Base-by-base conservation (phyloP, 2,329 filamentous ascomycete genomes). In the Aspergillus ochraceoroseus region DNA sequence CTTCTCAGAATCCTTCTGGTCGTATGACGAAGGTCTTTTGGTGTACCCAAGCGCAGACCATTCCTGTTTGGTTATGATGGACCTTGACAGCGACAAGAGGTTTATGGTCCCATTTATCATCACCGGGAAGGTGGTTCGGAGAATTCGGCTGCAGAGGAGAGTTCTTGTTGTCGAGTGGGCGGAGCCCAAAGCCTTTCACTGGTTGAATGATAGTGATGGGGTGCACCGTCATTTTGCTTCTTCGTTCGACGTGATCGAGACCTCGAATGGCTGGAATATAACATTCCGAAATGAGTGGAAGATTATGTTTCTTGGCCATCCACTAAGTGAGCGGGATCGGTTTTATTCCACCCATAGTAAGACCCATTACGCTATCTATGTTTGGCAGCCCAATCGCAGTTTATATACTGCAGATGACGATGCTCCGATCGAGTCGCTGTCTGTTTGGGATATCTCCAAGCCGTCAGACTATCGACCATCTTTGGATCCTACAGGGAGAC, bases 131-230 rank as follows among this genome's bases (percentile, higher is more conserved):
- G 67, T 75, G 22, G 63, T 82, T 17, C 68, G 79, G 8, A 70
- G 78, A 8, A 57, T 79, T 3, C 70, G 78, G 9, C 62, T 82
- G 3, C 69, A 71, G 20, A 63, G 72, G 22, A 64, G 66, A 2
- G 64, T 80, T n/a, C 62, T 83, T n/a, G 53, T 82, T 12, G 62
- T 83, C n/a, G 79, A 82, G 55, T 82, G 79, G 78, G 77, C 75
- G 34, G 75, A 79, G 52, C 57, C 64, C 2, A 63, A 70, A 18
- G 62, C 72, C 1, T 75, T 70, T 46, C 71, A 76, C 54, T 69
- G 71, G 55, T 57, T 75, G 14, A 74, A 76, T 54, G 69, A 72
- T 41, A 61, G 63, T 32, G 73, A 75, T 46, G 63, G 64, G 1
- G 72, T 76, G 1, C 71, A 76, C 57, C 68, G 73, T 4, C 78